Evolutionary conservation across 2,329 filamentous ascomycete genomes (phyloP).

Genomic region (Sodiomyces alkalinus): DNA sequence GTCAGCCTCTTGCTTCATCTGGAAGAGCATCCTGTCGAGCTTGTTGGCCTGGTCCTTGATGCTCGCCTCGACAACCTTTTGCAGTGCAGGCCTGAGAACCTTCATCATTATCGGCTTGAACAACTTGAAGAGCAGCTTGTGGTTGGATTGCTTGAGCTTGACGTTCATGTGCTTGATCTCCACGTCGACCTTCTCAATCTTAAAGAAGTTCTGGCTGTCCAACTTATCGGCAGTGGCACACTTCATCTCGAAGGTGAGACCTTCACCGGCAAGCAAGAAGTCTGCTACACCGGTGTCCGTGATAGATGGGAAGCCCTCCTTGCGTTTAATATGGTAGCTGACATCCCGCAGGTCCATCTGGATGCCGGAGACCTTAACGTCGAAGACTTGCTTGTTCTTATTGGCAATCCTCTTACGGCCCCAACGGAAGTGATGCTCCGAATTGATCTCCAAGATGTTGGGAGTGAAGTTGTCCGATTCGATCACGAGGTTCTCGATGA

Average conservation of each 20-base stretch:
- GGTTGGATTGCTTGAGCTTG: slow-evolving; percentile 86
- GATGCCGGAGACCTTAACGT: slow-evolving; percentile 74
- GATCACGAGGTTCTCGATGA: slow-evolving; percentile 88
- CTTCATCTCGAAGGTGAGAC: slow-evolving; percentile 84
- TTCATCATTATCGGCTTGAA: slow-evolving; percentile 81
- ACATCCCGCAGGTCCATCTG: slow-evolving; percentile 89
- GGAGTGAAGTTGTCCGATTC: slow-evolving; percentile 96
- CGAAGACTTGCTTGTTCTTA: slow-evolving; percentile 61
- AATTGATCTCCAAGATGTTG: slow-evolving; percentile 75
- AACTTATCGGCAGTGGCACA: slow-evolving; percentile 64
- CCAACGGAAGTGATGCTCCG: slow-evolving; percentile 90
- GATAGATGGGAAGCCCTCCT: slow-evolving; percentile 80
- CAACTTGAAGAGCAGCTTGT: slow-evolving; percentile 77
- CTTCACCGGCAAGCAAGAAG: slow-evolving; percentile 72
- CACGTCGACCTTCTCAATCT: slow-evolving; percentile 78
- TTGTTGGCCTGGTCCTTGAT: slow-evolving; percentile 72
- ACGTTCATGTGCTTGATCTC: slow-evolving; percentile 70
- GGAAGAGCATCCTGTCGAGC: slow-evolving; percentile 56
- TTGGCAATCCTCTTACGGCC: slow-evolving; percentile 76
- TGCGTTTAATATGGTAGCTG: slow-evolving; percentile 88
- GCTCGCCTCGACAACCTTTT: slow-evolving; percentile 79
- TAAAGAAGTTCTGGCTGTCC: slow-evolving; percentile 78
- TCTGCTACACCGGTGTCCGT: slow-evolving; percentile 82
- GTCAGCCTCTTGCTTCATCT: slow-evolving; percentile 73
- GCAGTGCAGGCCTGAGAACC: slow-evolving; percentile 66